These are phyloP conservation scores for Anaeromyces robustus DNA, from an alignment of 192 early-diverging fungal species.

Conservation along the genomic window DNA sequence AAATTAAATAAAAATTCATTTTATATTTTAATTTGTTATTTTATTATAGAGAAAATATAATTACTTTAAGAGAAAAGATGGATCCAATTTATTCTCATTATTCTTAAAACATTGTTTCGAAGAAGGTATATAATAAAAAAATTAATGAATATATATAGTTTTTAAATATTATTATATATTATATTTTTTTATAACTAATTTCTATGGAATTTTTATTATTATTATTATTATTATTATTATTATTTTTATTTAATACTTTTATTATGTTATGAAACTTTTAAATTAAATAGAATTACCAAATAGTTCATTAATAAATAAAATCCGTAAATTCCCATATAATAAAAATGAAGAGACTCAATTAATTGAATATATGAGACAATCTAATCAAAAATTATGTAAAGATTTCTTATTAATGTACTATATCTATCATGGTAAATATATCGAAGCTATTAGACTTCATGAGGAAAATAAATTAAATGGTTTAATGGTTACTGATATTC, in stretches of 20 bases:
- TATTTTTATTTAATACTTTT: background rate
- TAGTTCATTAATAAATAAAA: background rate
- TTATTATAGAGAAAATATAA: background rate
- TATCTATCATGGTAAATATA: background rate
- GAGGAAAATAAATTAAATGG: background rate
- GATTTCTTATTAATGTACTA: background rate
- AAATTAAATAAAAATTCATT: no score
- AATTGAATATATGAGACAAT: background rate
- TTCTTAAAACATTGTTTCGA: background rate
- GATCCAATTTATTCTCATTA: background rate
- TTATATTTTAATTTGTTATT: no score
- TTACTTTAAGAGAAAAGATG: background rate
- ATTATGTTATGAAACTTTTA: background rate
- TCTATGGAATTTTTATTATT: background rate
- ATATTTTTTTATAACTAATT: no score
- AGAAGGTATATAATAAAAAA: background rate
- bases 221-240: background rate
- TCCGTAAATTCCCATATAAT: background rate
- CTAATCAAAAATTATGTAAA: background rate
- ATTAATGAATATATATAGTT: no score
- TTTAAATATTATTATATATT: no score
- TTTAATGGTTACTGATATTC: background rate
- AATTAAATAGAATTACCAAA: background rate
- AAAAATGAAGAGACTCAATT: background rate
- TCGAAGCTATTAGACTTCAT: background rate